phyloP scores from a whole-genome alignment of 2,329 filamentous ascomycete species.

The Fusarium nygamai region DNA sequence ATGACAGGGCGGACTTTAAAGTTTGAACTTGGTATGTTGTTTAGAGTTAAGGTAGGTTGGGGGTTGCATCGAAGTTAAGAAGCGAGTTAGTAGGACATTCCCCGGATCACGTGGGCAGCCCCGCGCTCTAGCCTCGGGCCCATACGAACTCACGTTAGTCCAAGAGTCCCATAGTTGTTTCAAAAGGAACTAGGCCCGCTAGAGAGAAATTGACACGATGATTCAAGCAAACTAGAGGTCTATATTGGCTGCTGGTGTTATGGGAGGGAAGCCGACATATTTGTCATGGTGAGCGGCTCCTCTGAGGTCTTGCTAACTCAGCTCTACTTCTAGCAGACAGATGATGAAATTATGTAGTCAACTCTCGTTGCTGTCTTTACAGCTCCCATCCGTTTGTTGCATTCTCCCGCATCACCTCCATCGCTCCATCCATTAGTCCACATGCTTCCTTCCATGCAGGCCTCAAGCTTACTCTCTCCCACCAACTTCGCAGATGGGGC shows the following conservation, averaged over 20 bases:
- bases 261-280: neutral
- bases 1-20: neutral
- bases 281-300: neutral
- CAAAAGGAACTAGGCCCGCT: neutral
- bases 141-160: neutral
- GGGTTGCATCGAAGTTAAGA: neutral
- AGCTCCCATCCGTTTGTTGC: neutral
- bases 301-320: too few species aligned
- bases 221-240: neutral
- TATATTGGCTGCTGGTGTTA: neutral
- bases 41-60: neutral
- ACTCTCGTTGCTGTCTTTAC: fast-evolving
- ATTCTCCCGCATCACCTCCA: neutral
- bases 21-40: neutral
- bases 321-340: neutral
- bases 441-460: neutral
- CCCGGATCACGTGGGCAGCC: neutral
- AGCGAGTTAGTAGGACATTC: neutral
- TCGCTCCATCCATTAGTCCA: neutral
- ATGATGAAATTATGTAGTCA: neutral
- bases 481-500: neutral
- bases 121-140: neutral
- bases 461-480: neutral
- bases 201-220: neutral
- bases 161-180: neutral